Percentiles rank a stretch among this genome's conserved stretches.
Conservation (phyloP, 202 grass and related monocot species). For the Brachypodium distachyon region DNA sequence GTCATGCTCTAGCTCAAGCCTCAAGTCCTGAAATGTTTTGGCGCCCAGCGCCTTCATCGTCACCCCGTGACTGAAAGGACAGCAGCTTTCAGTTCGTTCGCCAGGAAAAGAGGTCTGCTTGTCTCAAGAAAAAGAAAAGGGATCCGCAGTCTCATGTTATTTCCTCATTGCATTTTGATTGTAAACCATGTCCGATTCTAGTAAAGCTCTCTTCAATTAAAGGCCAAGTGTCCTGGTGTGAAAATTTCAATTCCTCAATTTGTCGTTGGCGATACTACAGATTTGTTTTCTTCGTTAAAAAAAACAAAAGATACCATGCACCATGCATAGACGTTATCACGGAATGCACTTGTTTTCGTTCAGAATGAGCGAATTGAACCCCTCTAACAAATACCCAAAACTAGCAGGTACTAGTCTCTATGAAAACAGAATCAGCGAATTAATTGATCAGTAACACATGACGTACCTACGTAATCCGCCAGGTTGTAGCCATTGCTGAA, state of each 20-base stretch:
- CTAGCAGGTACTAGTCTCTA: background rate
- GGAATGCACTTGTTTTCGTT: background rate
- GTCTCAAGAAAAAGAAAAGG: background rate
- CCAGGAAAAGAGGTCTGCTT: background rate
- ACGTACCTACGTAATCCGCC: slow-evolving; percentile 63
- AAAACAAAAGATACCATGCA: background rate
- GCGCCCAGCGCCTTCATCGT: background rate
- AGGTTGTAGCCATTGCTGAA: slow-evolving; percentile 90
- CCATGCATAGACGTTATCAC: background rate
- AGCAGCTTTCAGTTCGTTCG: background rate
- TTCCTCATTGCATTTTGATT: background rate
- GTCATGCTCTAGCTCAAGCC: background rate
- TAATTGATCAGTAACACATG: background rate
- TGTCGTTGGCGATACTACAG: no score
- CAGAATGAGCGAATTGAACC: background rate
- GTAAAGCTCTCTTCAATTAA: background rate
- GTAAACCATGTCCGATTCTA: background rate
- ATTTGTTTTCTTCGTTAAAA: no score
- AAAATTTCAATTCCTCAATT: no score
- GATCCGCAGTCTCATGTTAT: background rate
- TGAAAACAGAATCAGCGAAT: background rate
- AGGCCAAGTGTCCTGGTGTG: no score
- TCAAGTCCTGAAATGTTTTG: background rate
- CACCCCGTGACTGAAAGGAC: background rate
- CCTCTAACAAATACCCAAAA: background rate